Evolutionary conservation across 2,329 filamentous ascomycete genomes (phyloP), one percentile per base, ranked within the genome.

Genomic region (Aureobasidium uvarum): DNA sequence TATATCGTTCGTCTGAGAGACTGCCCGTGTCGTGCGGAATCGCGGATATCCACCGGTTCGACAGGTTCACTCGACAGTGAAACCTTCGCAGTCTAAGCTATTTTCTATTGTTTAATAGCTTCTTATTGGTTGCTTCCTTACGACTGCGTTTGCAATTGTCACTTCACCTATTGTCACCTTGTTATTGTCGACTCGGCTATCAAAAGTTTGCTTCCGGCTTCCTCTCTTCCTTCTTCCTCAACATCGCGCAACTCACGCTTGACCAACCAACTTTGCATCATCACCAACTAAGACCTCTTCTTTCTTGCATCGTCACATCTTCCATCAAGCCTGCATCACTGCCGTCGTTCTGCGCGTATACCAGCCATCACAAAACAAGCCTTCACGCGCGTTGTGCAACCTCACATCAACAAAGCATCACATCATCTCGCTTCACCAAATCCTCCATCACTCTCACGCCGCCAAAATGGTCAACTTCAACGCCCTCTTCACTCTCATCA

Each of bases 101-200:
- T 13, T 28, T 38, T n/a, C 41, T 20, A 20, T 59, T 36, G 28
- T 59, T 18, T 13, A 11, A 23, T 48, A 7, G 28, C 10, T 31
- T 25, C 28, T n/a, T 58, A 58, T 59, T 59, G 41, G 25, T 28
- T 25, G 28, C 16, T 31, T 18, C 41, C 41, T 23, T 46, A n/a
- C 41, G 18, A 58, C n/a, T 58, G 54, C 18, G 11, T 18, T 38
- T 48, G n/a, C 56, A n/a, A 59, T 48, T 59, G 28, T 59, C 55
- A 18, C 33, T 48, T 48, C 20, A 13, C 39, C n/a, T 33, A 33
- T 45, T 56, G 25, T 45, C 39, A 8, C 39, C 8, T 41, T 46
- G 56, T 36, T 59, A 31, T 59, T 59, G 56, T 59, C 56, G 41
- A 48, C 25, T 14, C 56, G 56, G 25, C 39, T 45, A 33, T 51